Evolutionary conservation across 495 filamentous ascomycete genomes (phyloP), one percentile per base, ranked within the genome.

Genomic region (Jackrogersella minutella): DNA sequence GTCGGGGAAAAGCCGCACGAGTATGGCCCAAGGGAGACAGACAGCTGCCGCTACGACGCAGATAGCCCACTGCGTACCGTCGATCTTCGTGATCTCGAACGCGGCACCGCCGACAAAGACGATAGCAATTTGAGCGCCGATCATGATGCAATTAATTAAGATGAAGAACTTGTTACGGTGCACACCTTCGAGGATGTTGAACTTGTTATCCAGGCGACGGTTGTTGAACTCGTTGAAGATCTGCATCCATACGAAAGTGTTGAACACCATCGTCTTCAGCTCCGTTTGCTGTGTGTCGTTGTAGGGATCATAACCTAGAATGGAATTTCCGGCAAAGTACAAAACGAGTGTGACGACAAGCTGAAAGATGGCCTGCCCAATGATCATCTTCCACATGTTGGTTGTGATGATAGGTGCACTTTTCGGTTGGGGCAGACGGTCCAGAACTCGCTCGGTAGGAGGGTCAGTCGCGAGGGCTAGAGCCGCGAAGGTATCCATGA

Each of bases 401-500:
- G 87, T 73, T 8, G 86, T 92, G 51, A 97, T 92, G 10, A 97
- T 80, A 11, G 90, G 87, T 6, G 88, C 84, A 6, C 89, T 88
- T 73, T 92, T 93, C 3, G 86, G 85, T 68, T 93, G 89, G 0
- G 93, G 93, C 60, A 86, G 83, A 16, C 92, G 88, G 66, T 92
- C 74, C 16, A 97, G 82, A 49, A 96, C 84, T 31, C 80, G 82
- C 8, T 83, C 79, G 5, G 88, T 85, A 2, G 93, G 91, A 5
- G 90, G 88, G 74, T 97, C 93, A 1, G 92, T 96, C 13, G 93
- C 92, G 28, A 96, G 80, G n/a, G 92, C 93, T 50, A 96, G 86
- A n/a, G 93, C 92, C 3, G 92, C 93, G 69, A 96, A 92, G n/a
- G 92, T 95, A 70, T 97, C 93, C 92, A 96, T 95, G 73, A 96